phyloP scores from a whole-genome alignment of 208 protist species.

The Leptomonas seymouri region DNA sequence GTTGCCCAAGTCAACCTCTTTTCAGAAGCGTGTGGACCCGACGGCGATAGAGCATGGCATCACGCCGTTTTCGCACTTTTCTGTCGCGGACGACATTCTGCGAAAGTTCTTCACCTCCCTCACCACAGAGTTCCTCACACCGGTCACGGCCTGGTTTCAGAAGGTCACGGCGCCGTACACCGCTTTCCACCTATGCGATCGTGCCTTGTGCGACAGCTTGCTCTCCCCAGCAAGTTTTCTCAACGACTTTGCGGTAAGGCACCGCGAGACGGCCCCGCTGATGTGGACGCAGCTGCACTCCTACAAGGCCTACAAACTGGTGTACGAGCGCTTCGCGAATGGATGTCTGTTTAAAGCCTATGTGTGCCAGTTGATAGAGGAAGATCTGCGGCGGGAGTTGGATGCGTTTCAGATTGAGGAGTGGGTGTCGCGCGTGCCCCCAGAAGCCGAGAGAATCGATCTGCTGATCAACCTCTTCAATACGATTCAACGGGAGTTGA shows the following conservation, averaged over 20 bases:
- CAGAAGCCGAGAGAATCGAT: constrained; percentile 68
- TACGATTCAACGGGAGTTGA: constrained; percentile 61
- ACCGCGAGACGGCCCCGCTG: constrained; percentile 59
- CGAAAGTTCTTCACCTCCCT: constrained; percentile 88
- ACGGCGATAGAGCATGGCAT: constrained; percentile 13
- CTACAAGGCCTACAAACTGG: constrained; percentile 76
- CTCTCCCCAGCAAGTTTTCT: constrained; percentile 72
- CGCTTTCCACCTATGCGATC: constrained; percentile 75
- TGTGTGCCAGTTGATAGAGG: constrained; percentile 60
- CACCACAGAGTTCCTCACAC: constrained; percentile 83
- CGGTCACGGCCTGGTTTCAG: constrained; percentile 72
- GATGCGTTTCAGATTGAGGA: constrained; percentile 57
- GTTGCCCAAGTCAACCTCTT: not conserved
- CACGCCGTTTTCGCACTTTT: constrained; percentile 59
- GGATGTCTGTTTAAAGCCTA: constrained; percentile 72
- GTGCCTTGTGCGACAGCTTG: constrained; percentile 31
- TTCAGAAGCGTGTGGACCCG: constrained; percentile 8
- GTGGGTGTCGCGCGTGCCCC: constrained; percentile 51
- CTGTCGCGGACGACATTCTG: constrained; percentile 80
- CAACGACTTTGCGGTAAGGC: constrained; percentile 52
- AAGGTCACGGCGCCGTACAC: constrained; percentile 36
- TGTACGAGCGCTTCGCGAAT: constrained; percentile 80
- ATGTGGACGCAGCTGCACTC: constrained; percentile 57
- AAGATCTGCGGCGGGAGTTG: constrained; percentile 51
- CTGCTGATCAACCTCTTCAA: constrained; percentile 73